Evolutionary conservation across 768 basidiomycete genomes (phyloP).

Genomic region (Amanita inopinata): DNA sequence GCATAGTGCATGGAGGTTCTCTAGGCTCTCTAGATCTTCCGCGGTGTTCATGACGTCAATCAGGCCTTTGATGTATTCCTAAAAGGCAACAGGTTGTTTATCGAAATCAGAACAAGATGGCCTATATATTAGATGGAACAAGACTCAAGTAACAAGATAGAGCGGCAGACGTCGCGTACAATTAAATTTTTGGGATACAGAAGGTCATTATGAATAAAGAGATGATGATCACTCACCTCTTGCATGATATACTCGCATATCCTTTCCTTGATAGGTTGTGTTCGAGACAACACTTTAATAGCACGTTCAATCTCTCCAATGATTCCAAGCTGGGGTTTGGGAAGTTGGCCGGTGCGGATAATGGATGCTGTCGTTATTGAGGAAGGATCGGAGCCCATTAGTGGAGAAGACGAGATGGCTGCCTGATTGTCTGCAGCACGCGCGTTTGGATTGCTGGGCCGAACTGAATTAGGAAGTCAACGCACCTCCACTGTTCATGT

Average conservation of each 20-base stretch:
- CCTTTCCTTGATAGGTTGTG: conserved; percentile 66
- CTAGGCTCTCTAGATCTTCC: conserved; percentile 87
- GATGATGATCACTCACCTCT: conserved; percentile 46
- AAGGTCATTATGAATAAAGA: conserved; percentile 6
- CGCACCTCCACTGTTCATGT: conserved; percentile 60
- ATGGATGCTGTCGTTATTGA: conserved; percentile 50
- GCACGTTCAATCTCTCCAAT: conserved; percentile 72
- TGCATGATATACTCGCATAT: conserved; percentile 84
- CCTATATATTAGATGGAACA: conserved; percentile 11
- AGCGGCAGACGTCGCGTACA: conserved; percentile 2
- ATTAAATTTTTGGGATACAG: too few species aligned
- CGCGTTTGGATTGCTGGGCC: conserved; percentile 11
- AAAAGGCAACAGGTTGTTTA: conserved; percentile 10
- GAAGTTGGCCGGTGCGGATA: conserved; percentile 64
- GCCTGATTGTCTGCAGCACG: conserved; percentile 34
- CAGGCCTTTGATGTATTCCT: conserved; percentile 86
- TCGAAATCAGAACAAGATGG: conserved; percentile 14
- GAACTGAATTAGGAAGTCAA: conserved; percentile 10
- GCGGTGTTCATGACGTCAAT: conserved; percentile 80
- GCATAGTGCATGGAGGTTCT: conserved; percentile 86
- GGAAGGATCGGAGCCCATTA: conserved; percentile 44
- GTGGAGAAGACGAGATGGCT: conserved; percentile 50
- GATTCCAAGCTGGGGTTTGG: conserved; percentile 65
- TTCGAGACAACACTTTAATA: conserved; percentile 66
- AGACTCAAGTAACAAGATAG: conserved; percentile 10